phyloP scores from a whole-genome alignment of 257 asterid genomes.

The Lycium ferocissimum region DNA sequence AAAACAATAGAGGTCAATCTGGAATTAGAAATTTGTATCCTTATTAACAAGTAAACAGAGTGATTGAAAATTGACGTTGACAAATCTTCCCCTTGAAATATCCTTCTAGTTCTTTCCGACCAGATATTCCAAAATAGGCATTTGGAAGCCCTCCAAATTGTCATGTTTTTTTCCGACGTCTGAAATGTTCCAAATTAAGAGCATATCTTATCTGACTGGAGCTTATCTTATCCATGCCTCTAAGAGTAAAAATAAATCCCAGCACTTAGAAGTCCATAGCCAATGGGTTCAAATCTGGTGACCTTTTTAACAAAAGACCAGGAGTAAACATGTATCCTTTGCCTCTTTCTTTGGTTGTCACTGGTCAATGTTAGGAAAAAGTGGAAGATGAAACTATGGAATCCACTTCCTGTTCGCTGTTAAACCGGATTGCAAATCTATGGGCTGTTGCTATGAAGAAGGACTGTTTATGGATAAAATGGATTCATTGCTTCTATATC shows the following conservation, averaged over 20 bases:
- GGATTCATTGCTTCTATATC: too few species aligned
- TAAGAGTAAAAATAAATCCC: not conserved
- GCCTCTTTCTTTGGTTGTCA: not conserved
- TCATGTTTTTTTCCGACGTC: not conserved
- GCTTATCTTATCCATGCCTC: not conserved
- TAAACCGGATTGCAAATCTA: not conserved
- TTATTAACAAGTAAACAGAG: not conserved
- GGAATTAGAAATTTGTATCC: not conserved
- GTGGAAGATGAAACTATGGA: not conserved
- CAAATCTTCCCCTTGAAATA: not conserved
- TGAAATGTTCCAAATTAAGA: not conserved
- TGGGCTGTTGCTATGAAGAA: too few species aligned
- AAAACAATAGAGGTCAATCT: not conserved
- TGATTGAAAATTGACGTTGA: conserved; percentile 1
- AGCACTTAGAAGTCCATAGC: not conserved
- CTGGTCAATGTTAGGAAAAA: not conserved
- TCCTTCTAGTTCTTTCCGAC: not conserved
- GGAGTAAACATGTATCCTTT: not conserved
- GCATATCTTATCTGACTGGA: not conserved
- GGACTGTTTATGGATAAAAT: too few species aligned
- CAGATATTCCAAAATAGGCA: not conserved
- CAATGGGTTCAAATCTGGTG: not conserved
- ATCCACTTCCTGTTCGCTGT: not conserved
- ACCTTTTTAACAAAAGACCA: conserved; percentile 4
- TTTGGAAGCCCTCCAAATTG: not conserved